Evolutionary conservation across 495 filamentous ascomycete genomes (phyloP), one percentile per base, ranked within the genome.

Genomic region (Tuber microsphaerosporum): DNA sequence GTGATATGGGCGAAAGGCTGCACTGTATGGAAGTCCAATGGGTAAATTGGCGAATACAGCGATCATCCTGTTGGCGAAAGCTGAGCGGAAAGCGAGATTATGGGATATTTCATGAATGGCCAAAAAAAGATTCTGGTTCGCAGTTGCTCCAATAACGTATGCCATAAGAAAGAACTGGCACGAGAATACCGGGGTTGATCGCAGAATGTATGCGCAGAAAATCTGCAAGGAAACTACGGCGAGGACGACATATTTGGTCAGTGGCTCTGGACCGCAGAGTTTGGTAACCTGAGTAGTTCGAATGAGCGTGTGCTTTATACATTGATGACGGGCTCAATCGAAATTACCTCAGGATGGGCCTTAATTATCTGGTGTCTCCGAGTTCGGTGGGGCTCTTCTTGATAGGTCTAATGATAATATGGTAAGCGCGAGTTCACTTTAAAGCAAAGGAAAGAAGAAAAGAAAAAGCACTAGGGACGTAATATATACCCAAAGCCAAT

Each of bases 61-160:
- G 77, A 97, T 86, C 43, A 97, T 80, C 8, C 96, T 86, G 84
- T 99, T 99, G 65, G 89, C 91, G 56, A 90, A 81, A n/a, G 94
- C 89, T 14, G 91, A 94, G 61, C 89, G 88, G 89, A 97, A 98
- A 22, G 95, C 96, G 56, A 99, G 88, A 79, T 98, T 99, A 85
- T 99, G 96, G 34, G 93, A 95, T 84, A 99, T 98, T 85, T 99
- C 96, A 85, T 99, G 96, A 82, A 99, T 99, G 70, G 96, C 94
- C 16, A 99, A 89, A 87, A 99, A 99, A 43, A 97, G 88, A 84
- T 99, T 99, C 87, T 98, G 96, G 88, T 98, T 99, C 56, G 94
- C 89, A 0, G 96, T 99, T 12, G 95, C 96, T 75, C 96, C 96
- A 77, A 99, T 88, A 75, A 97, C 85, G 86, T 99, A 99, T 74